Evolutionary conservation across 192 early-diverging fungal genomes (phyloP), one percentile per base, ranked within the genome.

Genomic region (Thamnidium elegans): DNA sequence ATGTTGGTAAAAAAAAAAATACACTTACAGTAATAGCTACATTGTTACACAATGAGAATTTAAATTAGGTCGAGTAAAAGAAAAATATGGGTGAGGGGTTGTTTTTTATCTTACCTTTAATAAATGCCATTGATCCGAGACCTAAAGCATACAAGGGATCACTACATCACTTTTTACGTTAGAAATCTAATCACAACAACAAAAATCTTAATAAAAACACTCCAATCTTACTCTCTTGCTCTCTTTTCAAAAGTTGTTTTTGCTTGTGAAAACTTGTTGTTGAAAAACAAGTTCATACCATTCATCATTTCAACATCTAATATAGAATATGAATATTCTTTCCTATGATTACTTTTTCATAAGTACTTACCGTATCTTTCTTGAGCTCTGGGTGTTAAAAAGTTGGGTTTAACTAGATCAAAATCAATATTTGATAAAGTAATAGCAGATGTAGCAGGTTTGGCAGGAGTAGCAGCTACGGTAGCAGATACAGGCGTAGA

Each of bases 71-170:
- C 3, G 26, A 26, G 26, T 26, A 26, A 26, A 26, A 26, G 3
- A 26, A 26, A 26, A 26, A 26, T 3, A 2, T 26, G n/a, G n/a
- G 26, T 26, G 26, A 1, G 26, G 26, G 3, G 26, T 1, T 26
- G 26, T 13, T 30, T 30, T 47, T 34, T 32, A 44, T n/a, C 36
- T 34, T 76, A 84, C 82, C 82, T 79, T 84, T 84, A 46, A 84
- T 69, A 61, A 84, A 84, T 15, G 79, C 76, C 31, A 84, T 72
- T 21, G 72, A 69, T 26, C 82, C 78, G 10, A 77, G 75, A 30
- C 82, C 79, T 21, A 84, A 68, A 45, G 79, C 82, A 51, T 79
- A 80, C 19, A 84, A 63, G 20, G 82, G 82, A 30, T 84, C 77
- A 42, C 72, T 74, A 50, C 13, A 58, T 21, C 32, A 53, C 17